These are phyloP conservation scores for Rhododendron ferrugineum DNA, from an alignment of 148 eudicot species.

Conservation along the genomic window DNA sequence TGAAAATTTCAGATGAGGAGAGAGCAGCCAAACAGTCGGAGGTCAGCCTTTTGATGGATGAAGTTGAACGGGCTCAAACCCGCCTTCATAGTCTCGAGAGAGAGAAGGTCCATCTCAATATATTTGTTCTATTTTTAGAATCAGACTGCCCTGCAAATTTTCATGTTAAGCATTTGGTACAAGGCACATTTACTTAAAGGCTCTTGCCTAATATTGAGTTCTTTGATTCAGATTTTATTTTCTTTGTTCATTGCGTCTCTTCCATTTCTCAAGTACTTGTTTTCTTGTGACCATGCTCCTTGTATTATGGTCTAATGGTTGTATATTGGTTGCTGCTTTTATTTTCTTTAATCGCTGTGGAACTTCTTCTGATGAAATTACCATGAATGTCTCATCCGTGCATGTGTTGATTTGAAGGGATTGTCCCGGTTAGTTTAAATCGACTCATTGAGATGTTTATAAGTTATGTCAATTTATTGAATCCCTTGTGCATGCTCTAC, in stretches of 20 bases:
- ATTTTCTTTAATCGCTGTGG: background rate
- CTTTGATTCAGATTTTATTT: background rate
- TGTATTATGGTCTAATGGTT: background rate
- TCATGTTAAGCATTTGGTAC: background rate
- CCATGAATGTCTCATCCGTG: background rate
- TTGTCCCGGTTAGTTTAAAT: background rate
- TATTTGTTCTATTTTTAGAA: background rate
- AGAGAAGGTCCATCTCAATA: constrained; percentile 57
- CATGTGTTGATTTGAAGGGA: background rate
- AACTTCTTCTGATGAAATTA: background rate
- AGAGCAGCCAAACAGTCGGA: constrained; percentile 92
- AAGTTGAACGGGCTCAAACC: constrained; percentile 98
- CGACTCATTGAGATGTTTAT: background rate
- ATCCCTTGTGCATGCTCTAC: background rate
- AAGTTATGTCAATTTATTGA: background rate
- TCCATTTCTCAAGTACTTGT: background rate
- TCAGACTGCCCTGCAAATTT: background rate
- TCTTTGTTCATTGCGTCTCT: background rate
- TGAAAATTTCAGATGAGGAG: constrained; percentile 67
- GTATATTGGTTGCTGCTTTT: background rate
- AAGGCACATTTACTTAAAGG: background rate
- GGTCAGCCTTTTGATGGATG: constrained; percentile 91
- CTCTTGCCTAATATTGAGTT: background rate
- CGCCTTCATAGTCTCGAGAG: constrained; percentile 90
- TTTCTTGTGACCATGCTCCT: background rate